Evolutionary conservation across 441 rosid genomes (phyloP), one percentile per base, ranked within the genome.

Genomic region (Capsella rubella): DNA sequence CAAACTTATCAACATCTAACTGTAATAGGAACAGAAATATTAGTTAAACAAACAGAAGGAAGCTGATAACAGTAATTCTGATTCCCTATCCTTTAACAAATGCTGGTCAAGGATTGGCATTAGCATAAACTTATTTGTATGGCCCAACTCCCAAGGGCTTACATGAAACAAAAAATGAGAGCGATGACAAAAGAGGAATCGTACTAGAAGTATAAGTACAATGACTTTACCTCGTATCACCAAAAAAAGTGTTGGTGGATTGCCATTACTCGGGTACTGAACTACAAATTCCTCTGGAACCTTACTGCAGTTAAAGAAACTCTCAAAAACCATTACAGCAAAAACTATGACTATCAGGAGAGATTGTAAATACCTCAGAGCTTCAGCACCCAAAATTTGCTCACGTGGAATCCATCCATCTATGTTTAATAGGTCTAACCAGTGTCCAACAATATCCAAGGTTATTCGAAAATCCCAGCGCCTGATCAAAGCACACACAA

Each of bases 341-440:
- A 40, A 63, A 78, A 69, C 31, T 63, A 60, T 61, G 6, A 60
- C 62, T 61, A 77, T 60, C 8, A 42, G 47, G 72, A 51, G 47
- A 75, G 31, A 45, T 52, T 42, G 59, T 15, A 56, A 18, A 40
- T 81, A 96, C 98, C 99, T 96, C 76, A 83, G 86, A 67, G 99
- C 95, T 90, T 96, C 99, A 82, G 93, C 86, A 73, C 99, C 99
- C 69, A 94, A 77, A 76, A 96, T 92, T 83, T 92, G 99, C 79
- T 94, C 99, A 25, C 97, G 93, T 16, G 99, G 99, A 83, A 96
- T 92, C 99, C 99, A 96, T 77, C 80, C 80, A 71, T 77, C 80
- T n/a, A 65, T 77, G 54, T 77, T 77, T 62, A 77, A 37, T 27
- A 77, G 51, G 64, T 71, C 80, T 64, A 77, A 77, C 76, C 80